Base-by-base conservation (phyloP, 441 rosid genomes). In the Macaranga tanarius region DNA sequence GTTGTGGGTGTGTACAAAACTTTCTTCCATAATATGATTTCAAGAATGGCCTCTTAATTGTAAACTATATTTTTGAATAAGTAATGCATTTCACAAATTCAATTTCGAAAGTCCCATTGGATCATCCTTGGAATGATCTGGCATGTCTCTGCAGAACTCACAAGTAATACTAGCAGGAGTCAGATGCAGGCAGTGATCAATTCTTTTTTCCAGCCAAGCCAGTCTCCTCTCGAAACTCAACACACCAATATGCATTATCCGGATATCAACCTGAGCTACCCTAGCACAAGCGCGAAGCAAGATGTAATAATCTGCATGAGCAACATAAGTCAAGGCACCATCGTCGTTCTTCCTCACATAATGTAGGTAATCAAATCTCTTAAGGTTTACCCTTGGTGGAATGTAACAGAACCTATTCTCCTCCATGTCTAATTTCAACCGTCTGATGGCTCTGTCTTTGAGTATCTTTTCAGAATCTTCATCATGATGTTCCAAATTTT, bases 291-390 rank as follows among this genome's bases (percentile, higher is more conserved):
- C 85, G 47, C 90, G 83, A 67, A 89, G 88, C 65, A 92, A 75
- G 57, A 95, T 88, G 83, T 88, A 95, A 75, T 92, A 92, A 81
- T 91, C 97, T 4, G 92, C 94, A 68, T 88, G 97, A 16, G 91
- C 90, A 20, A 73, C 86, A 5, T 87, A 88, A 13, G 83, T 75
- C 38, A 80, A 73, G 16, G 76, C 75, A 40, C 94, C 95, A 26
- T 84, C 81, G 56, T 87, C 86, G 70, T 31, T 81, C 77, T 83
- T 92, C 84, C 92, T 84, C 10, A 19, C 83, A 52, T 88, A 88
- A 28, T 86, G 92, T 73, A 90, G 89, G 78, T 90, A 90, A 71
- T 86, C 89, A 22, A 73, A 72, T 77, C 87, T 83, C 81, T 85
- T 88, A 31, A 83, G 52, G 63, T 80, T 86, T 67, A 77, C 80